These are phyloP conservation scores for Gymnopilus junonius DNA, from an alignment of 768 basidiomycete species.

Conservation along the genomic window DNA sequence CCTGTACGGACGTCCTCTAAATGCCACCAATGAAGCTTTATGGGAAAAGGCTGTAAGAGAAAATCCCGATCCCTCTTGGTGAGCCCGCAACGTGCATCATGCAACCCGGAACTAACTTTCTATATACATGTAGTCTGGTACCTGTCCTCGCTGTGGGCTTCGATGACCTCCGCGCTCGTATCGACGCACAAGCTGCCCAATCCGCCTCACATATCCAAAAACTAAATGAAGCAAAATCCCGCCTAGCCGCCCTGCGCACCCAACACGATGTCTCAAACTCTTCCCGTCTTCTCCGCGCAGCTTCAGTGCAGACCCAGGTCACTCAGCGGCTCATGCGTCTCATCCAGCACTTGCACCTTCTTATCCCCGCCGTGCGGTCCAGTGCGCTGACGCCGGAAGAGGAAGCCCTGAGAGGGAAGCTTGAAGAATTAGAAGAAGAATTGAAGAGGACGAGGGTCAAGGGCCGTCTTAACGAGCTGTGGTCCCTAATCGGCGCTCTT, in stretches of 20 bases:
- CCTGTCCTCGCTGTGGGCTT: conserved; percentile 83
- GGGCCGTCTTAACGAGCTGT: conserved; percentile 81
- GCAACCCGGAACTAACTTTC: not conserved
- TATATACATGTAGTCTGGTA: conserved; percentile 55
- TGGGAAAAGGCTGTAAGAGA: conserved; percentile 84
- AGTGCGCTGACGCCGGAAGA: conserved; percentile 81
- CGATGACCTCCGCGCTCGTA: conserved; percentile 78
- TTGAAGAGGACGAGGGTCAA: conserved; percentile 65
- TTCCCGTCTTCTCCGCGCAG: conserved; percentile 66
- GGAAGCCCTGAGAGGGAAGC: conserved; percentile 67
- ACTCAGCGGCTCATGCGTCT: conserved; percentile 71
- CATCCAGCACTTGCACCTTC: conserved; percentile 76
- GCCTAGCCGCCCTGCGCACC: conserved; percentile 62
- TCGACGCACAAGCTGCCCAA: conserved; percentile 74
- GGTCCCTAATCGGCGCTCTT: conserved; percentile 82
- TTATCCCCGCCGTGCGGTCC: conserved; percentile 77
- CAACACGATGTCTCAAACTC: conserved; percentile 70
- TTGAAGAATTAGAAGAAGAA: conserved; percentile 81
- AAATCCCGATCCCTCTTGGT: conserved; percentile 85
- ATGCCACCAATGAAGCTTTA: conserved; percentile 68
- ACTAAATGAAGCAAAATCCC: conserved; percentile 71
- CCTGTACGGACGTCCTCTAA: conserved; percentile 72
- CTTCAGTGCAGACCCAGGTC: conserved; percentile 68
- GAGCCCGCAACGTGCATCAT: conserved; percentile 23
- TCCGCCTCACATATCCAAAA: conserved; percentile 70